Percentiles rank a stretch among this genome's conserved stretches.
Conservation (phyloP, 108 stramenopile species). For the Aureococcus anophagefferens region DNA sequence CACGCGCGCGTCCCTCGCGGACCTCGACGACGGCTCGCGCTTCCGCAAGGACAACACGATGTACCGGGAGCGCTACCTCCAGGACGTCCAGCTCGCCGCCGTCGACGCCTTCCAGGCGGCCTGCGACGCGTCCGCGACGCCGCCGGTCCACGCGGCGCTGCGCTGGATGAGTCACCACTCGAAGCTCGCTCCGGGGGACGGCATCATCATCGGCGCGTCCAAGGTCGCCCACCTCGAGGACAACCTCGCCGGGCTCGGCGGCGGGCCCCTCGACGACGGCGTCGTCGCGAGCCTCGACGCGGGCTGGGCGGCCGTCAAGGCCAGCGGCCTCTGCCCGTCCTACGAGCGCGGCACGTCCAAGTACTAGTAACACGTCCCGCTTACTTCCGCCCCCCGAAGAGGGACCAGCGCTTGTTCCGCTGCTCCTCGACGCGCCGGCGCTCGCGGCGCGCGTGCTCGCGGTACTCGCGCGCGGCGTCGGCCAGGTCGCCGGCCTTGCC, state of each 20-base stretch:
- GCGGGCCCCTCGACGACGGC: constrained; percentile 4
- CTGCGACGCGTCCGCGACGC: neutral
- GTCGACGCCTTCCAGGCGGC: constrained; percentile 1
- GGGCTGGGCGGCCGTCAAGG: constrained; percentile 1
- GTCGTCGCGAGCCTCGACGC: constrained; percentile 3
- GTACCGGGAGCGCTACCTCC: constrained; percentile 17
- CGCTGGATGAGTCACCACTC: constrained; percentile 36
- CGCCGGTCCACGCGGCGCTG: constrained; percentile 10
- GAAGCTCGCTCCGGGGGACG: constrained; percentile 7
- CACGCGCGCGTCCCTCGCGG: neutral
- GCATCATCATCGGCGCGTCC: constrained; percentile 15
- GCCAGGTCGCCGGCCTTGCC: too few relatives aligned
- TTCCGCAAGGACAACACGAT: constrained; percentile 2
- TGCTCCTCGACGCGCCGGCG: too few relatives aligned
- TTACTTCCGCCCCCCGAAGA: too few relatives aligned
- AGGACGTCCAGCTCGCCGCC: constrained; percentile 2
- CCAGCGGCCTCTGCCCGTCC: neutral
- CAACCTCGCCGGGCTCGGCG: constrained; percentile 6
- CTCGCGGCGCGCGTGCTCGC: too few relatives aligned
- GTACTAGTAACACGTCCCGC: neutral
- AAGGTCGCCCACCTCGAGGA: constrained; percentile 2
- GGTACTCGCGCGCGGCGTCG: too few relatives aligned
- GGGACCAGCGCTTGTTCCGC: too few relatives aligned
- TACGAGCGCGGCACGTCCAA: neutral
- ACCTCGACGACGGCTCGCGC: neutral